phyloP scores from a whole-genome alignment of 805 yeast species.

The Diddensiella santjacobensis region DNA sequence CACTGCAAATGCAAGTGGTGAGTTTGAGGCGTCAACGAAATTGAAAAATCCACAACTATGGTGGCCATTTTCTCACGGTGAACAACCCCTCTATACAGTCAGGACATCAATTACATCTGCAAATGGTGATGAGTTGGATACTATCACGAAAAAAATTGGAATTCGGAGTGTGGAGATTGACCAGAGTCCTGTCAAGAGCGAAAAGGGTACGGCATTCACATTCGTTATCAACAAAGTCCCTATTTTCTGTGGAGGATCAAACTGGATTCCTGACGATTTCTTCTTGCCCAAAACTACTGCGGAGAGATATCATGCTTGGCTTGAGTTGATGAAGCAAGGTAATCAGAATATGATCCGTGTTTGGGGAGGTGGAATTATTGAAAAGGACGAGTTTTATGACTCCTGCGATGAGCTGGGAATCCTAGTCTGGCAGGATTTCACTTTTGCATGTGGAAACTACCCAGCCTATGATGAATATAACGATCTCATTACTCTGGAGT shows the following conservation, averaged over 20 bases:
- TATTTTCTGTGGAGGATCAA: slow-evolving; percentile 41
- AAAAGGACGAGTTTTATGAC: slow-evolving; percentile 40
- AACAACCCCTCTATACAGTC: slow-evolving; percentile 10
- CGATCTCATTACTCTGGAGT: slow-evolving; percentile 38
- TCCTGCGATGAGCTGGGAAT: slow-evolving; percentile 44
- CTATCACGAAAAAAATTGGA: slow-evolving; percentile 31
- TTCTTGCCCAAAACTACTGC: slow-evolving; percentile 35
- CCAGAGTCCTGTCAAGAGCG: slow-evolving; percentile 31
- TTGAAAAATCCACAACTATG: slow-evolving; percentile 8
- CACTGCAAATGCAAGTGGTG: not conserved
- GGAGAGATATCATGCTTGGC: slow-evolving; percentile 38
- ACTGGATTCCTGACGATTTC: slow-evolving; percentile 50
- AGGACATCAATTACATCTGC: slow-evolving; percentile 14
- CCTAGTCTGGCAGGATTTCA: slow-evolving; percentile 53
- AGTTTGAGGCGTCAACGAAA: not conserved
- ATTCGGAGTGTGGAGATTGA: slow-evolving; percentile 41
- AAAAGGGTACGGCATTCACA: slow-evolving; percentile 40
- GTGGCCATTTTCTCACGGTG: slow-evolving; percentile 12
- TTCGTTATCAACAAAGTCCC: slow-evolving; percentile 42
- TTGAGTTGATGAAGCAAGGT: slow-evolving; percentile 37
- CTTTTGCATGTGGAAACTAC: slow-evolving; percentile 56
- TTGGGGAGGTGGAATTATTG: slow-evolving; percentile 52
- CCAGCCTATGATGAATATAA: slow-evolving; percentile 42
- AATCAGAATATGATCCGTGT: slow-evolving; percentile 45
- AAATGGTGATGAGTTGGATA: slow-evolving; percentile 5